These are phyloP conservation scores for Didymella segeticola DNA, from an alignment of 2,329 filamentous ascomycete species.

Conservation along the genomic window DNA sequence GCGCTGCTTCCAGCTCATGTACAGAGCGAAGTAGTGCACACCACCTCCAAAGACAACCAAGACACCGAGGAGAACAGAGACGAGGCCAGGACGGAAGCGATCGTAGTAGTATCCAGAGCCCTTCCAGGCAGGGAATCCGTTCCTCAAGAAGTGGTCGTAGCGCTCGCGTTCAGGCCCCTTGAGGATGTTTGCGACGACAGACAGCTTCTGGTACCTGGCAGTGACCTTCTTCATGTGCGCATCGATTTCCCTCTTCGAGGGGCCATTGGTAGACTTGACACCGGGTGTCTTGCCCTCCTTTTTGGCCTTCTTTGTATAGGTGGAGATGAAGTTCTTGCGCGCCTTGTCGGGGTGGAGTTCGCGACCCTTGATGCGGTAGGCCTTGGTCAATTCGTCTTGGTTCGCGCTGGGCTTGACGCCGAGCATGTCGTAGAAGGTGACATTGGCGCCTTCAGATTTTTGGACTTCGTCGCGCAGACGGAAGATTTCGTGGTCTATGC, in stretches of 20 bases:
- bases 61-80: constrained; percentile 80
- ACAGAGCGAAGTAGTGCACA: constrained; percentile 84
- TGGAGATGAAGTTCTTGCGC: constrained; percentile 78
- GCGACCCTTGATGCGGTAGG: constrained; percentile 86
- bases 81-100: constrained; percentile 88
- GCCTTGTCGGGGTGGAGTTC: constrained; percentile 95
- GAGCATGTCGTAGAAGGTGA: constrained; percentile 94
- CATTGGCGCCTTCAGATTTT: constrained; percentile 73
- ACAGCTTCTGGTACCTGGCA: constrained; percentile 82
- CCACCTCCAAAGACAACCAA: constrained; percentile 84
- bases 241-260: constrained; percentile 76
- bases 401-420: constrained; percentile 75
- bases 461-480: constrained; percentile 87
- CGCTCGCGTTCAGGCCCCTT: constrained; percentile 80
- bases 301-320: constrained; percentile 60
- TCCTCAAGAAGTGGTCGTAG: constrained; percentile 91
- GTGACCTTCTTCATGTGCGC: constrained; percentile 80
- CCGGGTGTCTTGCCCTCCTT: constrained; percentile 60
- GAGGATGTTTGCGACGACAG: constrained; percentile 84
- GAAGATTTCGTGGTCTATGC: constrained; percentile 94
- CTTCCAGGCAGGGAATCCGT: constrained; percentile 96
- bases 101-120: constrained; percentile 98
- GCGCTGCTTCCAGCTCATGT: constrained; percentile 88
- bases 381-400: constrained; percentile 90
- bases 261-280: constrained; percentile 72